Conservation (phyloP, 2,329 filamentous ascomycete species). For the Ciborinia camelliae region DNA sequence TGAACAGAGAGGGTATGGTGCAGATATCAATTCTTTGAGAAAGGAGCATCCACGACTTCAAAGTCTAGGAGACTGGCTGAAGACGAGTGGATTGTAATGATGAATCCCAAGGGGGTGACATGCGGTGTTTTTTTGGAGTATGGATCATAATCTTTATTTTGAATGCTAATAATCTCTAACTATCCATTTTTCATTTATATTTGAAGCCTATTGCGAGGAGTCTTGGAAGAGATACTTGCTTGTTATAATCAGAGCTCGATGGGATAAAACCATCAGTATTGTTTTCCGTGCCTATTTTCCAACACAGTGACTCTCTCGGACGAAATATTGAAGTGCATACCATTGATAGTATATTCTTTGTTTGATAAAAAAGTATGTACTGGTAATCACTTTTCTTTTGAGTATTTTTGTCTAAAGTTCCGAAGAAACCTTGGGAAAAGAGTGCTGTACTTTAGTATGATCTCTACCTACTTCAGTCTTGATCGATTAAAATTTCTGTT, state of each 20-base stretch:
- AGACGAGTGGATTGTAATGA: slow-evolving; percentile 35
- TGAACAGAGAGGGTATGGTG: slow-evolving; percentile 32
- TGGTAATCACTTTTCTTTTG: neutral
- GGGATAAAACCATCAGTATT: neutral
- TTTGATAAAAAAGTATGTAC: neutral
- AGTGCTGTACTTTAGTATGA: too few species aligned
- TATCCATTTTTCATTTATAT: neutral
- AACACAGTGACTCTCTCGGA: neutral
- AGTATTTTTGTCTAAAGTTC: neutral
- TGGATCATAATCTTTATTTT: neutral
- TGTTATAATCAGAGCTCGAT: neutral
- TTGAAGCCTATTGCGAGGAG: neutral
- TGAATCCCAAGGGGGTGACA: neutral
- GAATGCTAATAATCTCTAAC: neutral
- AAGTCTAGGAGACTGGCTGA: slow-evolving; percentile 45
- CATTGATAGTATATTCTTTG: neutral
- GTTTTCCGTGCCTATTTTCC: neutral
- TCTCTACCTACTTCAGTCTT: too few species aligned
- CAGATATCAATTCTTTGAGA: slow-evolving; percentile 41
- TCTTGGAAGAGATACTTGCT: neutral
- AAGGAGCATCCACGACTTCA: slow-evolving; percentile 43
- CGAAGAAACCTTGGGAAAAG: neutral
- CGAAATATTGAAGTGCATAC: neutral
- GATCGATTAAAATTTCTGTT: neutral
- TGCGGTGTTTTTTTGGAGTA: slow-evolving; percentile 2